phyloP scores from a whole-genome alignment of 306 rosid genomes.

The Cucurbita ficifolia region DNA sequence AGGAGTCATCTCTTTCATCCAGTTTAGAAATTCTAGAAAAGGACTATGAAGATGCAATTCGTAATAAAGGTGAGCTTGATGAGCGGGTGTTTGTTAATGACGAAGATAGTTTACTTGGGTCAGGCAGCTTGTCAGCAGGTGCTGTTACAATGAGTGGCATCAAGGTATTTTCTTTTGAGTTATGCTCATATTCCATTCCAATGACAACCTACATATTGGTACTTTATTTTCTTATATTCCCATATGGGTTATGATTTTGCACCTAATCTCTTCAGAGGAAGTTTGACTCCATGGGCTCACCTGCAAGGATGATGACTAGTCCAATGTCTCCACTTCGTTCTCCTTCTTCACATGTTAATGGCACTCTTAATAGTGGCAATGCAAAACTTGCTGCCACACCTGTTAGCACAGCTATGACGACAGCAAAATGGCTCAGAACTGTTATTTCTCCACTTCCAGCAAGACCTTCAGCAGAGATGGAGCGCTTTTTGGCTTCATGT shows the following conservation, averaged over 20 bases:
- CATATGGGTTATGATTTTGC: neutral
- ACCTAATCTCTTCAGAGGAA: constrained; percentile 38
- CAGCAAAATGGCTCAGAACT: constrained; percentile 98
- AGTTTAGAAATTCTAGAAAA: constrained; percentile 58
- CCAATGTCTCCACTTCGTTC: constrained; percentile 87
- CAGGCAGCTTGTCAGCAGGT: constrained; percentile 68
- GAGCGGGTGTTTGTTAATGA: constrained; percentile 77
- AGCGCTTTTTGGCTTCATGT: constrained; percentile 64
- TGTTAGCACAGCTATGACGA: constrained; percentile 97
- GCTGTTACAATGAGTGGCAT: constrained; percentile 39
- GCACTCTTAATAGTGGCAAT: constrained; percentile 28
- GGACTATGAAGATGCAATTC: constrained; percentile 53
- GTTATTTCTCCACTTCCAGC: constrained; percentile 77
- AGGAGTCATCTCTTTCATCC: constrained; percentile 41
- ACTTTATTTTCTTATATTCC: neutral
- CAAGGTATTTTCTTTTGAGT: constrained; percentile 43
- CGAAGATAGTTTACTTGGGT: constrained; percentile 77
- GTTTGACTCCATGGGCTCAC: constrained; percentile 60
- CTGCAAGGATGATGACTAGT: constrained; percentile 56
- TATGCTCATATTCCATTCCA: neutral
- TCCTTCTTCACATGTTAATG: constrained; percentile 57
- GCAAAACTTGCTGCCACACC: constrained; percentile 79
- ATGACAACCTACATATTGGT: neutral
- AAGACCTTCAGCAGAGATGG: constrained; percentile 72
- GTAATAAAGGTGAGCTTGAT: constrained; percentile 65